Evolutionary conservation across 2,329 filamentous ascomycete genomes (phyloP), one percentile per base, ranked within the genome.

Genomic region (Fusarium praegraminearum): DNA sequence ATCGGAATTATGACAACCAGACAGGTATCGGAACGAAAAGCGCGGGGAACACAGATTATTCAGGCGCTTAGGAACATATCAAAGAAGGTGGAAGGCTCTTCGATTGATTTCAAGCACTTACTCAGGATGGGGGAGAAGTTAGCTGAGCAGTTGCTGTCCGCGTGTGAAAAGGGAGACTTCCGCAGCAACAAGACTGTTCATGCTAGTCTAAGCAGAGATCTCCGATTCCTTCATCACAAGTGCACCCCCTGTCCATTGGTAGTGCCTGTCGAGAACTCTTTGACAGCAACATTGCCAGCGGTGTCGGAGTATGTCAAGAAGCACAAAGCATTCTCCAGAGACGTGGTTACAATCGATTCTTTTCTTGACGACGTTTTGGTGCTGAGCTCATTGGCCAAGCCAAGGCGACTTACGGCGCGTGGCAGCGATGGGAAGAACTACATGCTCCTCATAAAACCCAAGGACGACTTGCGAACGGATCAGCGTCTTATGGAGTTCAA

Each of bases 401-500:
- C 97, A 15, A 90, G 95, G 52, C 96, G 95, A 72, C 88, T 99
- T 57, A 96, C 90, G 18, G 92, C 96, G 9, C 88, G 93, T 57
- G 96, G 95, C 1, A 95, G 93, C 0, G 94, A 99, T 79, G 96
- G 97, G 10, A 91, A 91, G 62, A 86, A 87, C 20, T 99, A 99
- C 78, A 93, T 93, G 69, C 87, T 99, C 10, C 86, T 99, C 58
- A 97, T 97, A 83, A 99, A 99, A 77, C 97, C 96, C 11, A 98
- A 98, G 79, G 96, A 99, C 78, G 97, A 99, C 78, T 87, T 99
- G 26, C 91, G 96, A 52, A 99, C 97, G 71, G 97, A 99, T 75
- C 95, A 98, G 79, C 93, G 96, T 53, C 89, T 99, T 22, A 99
- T 99, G 94, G 97, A 99, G 77, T 99, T 99, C 84, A 99, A 98